Base-by-base conservation (phyloP, 306 rosid species). In the Argentina anserina region DNA sequence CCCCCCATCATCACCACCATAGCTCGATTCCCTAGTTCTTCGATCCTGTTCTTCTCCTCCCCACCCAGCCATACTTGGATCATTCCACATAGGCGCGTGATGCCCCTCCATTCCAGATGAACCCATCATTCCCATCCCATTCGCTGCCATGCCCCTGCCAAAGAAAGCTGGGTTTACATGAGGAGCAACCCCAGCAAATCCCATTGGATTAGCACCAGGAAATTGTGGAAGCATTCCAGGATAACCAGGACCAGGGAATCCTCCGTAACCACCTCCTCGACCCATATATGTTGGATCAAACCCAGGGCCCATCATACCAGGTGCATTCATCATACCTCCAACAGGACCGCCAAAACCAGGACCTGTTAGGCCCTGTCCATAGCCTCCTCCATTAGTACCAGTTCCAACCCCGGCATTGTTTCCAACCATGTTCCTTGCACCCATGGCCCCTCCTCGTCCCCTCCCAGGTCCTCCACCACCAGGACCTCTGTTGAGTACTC, bases 161-260 rank as follows among this genome's bases (percentile, higher is more conserved):
- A 84, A 84, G 81, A 84, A 84, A 36, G 88, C 86, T 25, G 88
- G 88, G 69, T 84, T 84, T 28, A 84, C 88, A 74, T 84, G 88
- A 67, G 88, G 88, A 49, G 88, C 85, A 65, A 84, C 85, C 37
- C 85, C 86, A 29, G 80, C 80, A 41, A 81, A 69, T 31, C 85
- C 88, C 83, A 84, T 76, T 6, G 79, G 9, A 42, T 76, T 76
- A 36, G 81, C 86, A 42, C 61, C 79, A 18, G 86, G 86, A 81
- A 81, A 84, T 45, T 82, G 79, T 65, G 85, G 77, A 62, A 84
- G 47, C 79, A 84, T 79, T 65, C 88, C 88, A 12, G 84, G 80
- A 55, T 75, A 84, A 33, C 78, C 75, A 63, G 79, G 86, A 41
- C 86, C 88, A 20, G 83, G 81, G 70, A 81, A 84, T 28, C 88